These are phyloP conservation scores for Naganishia sp. DNA, from an alignment of 1,284 basidiomycete genomes.

Conservation along the genomic window DNA sequence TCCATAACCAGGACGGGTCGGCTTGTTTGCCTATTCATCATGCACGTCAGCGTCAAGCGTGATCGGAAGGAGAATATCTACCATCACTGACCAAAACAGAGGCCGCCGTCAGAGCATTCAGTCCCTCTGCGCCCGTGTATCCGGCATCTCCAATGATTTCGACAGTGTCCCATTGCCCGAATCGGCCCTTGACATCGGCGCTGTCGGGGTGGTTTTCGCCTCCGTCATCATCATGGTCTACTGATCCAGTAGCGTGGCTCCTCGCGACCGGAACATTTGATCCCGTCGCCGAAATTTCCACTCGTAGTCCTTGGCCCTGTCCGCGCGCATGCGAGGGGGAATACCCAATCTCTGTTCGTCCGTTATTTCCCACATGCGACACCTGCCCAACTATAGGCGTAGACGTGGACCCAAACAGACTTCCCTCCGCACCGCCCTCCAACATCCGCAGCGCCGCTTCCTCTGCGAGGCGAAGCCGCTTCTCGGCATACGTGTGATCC, in stretches of 20 bases:
- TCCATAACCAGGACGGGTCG: constrained; percentile 10
- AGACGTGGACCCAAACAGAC: too few relatives aligned
- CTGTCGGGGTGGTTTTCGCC: constrained; percentile 14
- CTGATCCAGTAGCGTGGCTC: neutral
- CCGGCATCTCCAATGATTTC: constrained; percentile 31
- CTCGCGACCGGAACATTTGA: neutral
- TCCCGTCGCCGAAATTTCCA: constrained; percentile 6
- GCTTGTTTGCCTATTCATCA: constrained; percentile 1
- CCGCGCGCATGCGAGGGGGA: neutral
- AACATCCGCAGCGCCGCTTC: constrained; percentile 29
- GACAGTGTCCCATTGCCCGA: constrained; percentile 25
- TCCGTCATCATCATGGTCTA: constrained; percentile 16
- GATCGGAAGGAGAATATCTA: too few relatives aligned
- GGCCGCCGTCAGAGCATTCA: constrained; percentile 29
- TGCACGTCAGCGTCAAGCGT: neutral
- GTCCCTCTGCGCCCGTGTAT: constrained; percentile 29
- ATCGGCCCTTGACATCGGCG: constrained; percentile 14
- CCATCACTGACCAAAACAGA: constrained; percentile 17
- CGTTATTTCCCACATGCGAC: neutral
- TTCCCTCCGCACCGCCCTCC: constrained; percentile 7
- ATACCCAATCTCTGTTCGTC: neutral
- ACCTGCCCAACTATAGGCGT: neutral
- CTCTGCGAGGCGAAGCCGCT: constrained; percentile 28
- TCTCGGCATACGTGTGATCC: constrained; percentile 31
- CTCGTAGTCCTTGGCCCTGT: neutral